These are phyloP conservation scores for Forsythia suspensa DNA, from an alignment of 257 asterid species.

Conservation along the genomic window DNA sequence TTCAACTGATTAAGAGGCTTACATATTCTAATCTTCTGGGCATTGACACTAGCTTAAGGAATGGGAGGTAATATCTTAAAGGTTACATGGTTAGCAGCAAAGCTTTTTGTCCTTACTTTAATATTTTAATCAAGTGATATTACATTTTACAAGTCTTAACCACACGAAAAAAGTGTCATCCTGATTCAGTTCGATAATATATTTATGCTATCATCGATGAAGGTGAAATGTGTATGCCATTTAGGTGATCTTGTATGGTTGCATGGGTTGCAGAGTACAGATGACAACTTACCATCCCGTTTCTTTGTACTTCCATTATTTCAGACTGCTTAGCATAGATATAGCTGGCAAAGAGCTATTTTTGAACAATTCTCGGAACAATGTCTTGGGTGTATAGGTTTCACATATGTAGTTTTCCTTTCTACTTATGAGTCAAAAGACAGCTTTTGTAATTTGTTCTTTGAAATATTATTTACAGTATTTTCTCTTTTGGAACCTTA, in stretches of 20 bases:
- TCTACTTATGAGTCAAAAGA: background rate
- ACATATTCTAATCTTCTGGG: conserved; percentile 71
- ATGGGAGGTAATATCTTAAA: conserved; percentile 64
- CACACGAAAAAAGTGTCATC: background rate
- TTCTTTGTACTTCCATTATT: too few relatives aligned
- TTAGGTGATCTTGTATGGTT: background rate
- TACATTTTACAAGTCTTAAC: background rate
- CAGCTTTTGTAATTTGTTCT: background rate
- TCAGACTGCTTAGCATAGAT: background rate
- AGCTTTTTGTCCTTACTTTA: background rate
- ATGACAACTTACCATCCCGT: background rate
- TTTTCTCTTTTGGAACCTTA: conserved; percentile 10
- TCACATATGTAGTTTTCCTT: background rate
- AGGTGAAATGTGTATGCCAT: background rate
- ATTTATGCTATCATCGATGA: background rate
- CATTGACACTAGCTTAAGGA: conserved; percentile 65
- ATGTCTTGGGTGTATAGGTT: background rate
- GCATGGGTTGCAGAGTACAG: background rate
- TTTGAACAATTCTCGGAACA: background rate
- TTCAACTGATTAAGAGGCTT: conserved; percentile 63
- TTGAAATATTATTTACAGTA: background rate
- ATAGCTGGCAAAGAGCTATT: background rate
- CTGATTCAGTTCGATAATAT: background rate
- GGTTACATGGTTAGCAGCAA: conserved; percentile 9
- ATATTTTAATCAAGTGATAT: background rate